Evolutionary conservation across 176 grass and related monocot genomes (phyloP).

Genomic region (Triticum timopheevii): DNA sequence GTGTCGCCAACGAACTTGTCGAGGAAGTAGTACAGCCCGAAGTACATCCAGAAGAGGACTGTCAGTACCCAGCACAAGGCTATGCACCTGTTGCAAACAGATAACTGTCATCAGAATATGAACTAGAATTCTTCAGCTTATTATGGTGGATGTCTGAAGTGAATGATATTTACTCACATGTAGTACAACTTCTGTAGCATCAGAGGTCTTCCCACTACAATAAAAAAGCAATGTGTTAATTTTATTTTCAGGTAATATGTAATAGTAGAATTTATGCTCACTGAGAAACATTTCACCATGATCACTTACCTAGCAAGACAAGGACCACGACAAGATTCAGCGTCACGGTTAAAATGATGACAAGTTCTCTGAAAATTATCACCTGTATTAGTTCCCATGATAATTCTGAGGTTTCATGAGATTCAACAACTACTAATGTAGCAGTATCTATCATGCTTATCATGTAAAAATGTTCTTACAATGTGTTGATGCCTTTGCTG

Average conservation of each 20-base stretch:
- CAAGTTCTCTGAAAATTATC: slow-evolving; percentile 47
- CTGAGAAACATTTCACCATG: not conserved
- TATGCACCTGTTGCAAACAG: slow-evolving; percentile 53
- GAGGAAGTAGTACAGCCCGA: slow-evolving; percentile 86
- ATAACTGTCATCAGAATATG: not conserved
- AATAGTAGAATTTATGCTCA: not conserved
- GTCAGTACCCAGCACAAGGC: slow-evolving; percentile 72
- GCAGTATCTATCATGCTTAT: not conserved
- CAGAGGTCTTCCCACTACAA: slow-evolving; percentile 53
- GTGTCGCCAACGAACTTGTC: slow-evolving; percentile 76
- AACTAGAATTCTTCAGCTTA: not conserved
- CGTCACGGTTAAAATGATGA: slow-evolving; percentile 55
- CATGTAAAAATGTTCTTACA: slow-evolving; percentile 50
- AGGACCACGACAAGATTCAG: slow-evolving; percentile 56
- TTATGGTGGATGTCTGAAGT: slow-evolving; percentile 10
- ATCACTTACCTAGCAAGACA: slow-evolving; percentile 54
- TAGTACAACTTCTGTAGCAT: slow-evolving; percentile 36
- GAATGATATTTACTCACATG: slow-evolving; percentile 46
- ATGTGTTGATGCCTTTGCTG: slow-evolving; percentile 60
- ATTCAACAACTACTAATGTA: not conserved
- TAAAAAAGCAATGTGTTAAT: not conserved
- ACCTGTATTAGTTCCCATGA: not conserved
- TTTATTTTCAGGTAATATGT: not conserved
- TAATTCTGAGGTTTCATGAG: not conserved
- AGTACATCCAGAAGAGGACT: slow-evolving; percentile 74